Percentiles rank a stretch among this genome's conserved stretches.
Evolutionary conservation across 495 filamentous ascomycete species (phyloP).

Genomic region (Penicillium desertorum): DNA sequence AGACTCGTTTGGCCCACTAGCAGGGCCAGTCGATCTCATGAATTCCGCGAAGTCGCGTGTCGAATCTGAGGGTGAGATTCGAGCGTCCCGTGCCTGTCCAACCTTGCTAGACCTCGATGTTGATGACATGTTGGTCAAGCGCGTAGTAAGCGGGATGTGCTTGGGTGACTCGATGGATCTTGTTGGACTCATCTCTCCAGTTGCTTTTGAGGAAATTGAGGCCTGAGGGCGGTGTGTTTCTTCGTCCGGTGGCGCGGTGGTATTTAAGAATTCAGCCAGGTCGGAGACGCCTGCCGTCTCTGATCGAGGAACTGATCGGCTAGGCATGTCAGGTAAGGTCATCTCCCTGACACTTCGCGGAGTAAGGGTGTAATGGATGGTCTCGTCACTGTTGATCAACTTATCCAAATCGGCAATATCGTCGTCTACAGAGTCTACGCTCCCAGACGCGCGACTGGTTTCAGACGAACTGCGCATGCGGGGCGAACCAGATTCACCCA

Average conservation of each 20-base stretch:
- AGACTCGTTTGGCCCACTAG: not conserved
- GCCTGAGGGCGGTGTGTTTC: slow-evolving; percentile 22
- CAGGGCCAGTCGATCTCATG: slow-evolving; percentile 72
- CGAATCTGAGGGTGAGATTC: slow-evolving; percentile 56
- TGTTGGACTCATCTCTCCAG: slow-evolving; percentile 16
- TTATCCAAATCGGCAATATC: slow-evolving; percentile 71
- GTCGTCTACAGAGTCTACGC: slow-evolving; percentile 44
- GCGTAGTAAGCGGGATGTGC: slow-evolving; percentile 33
- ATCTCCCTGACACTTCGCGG: slow-evolving; percentile 85
- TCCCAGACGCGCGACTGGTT: slow-evolving; percentile 40
- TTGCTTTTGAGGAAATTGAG: slow-evolving; percentile 30
- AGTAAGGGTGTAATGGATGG: slow-evolving; percentile 90
- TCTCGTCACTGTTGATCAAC: slow-evolving; percentile 85
- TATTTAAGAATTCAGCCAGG: slow-evolving; percentile 40
- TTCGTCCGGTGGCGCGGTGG: slow-evolving; percentile 32
- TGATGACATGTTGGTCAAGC: slow-evolving; percentile 26
- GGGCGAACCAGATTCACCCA: slow-evolving; percentile 40
- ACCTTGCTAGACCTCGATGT: slow-evolving; percentile 25
- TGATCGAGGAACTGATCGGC: slow-evolving; percentile 34
- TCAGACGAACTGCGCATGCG: slow-evolving; percentile 51
- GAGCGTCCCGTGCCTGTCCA: slow-evolving; percentile 65
- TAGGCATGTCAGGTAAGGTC: slow-evolving; percentile 53
- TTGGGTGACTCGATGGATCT: slow-evolving; percentile 30
- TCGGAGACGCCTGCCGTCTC: slow-evolving; percentile 40
- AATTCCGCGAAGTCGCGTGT: slow-evolving; percentile 82